These are phyloP conservation scores for Castanea crenata DNA, from an alignment of 306 rosid genomes.

Conservation along the genomic window DNA sequence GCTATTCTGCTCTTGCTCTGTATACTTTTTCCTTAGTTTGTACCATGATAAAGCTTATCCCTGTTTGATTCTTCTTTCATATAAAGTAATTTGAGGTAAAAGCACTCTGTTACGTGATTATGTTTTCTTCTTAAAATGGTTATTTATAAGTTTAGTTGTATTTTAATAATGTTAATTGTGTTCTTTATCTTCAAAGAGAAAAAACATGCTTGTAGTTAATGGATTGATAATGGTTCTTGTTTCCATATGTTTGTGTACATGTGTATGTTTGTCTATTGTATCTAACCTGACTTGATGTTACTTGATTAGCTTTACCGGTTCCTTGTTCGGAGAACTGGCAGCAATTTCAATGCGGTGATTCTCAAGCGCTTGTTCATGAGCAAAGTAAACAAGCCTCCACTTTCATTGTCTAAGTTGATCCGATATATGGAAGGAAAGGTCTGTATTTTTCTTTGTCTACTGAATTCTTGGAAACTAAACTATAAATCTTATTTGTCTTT, in stretches of 20 bases:
- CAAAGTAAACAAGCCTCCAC: constrained; percentile 80
- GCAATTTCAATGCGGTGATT: constrained; percentile 70
- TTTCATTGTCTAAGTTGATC: constrained; percentile 72
- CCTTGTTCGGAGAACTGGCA: constrained; percentile 83
- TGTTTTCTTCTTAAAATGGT: no score
- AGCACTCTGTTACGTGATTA: background rate
- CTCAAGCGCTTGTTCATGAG: constrained; percentile 85
- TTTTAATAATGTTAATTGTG: background rate
- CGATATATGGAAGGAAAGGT: constrained; percentile 67
- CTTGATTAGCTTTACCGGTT: constrained; percentile 71
- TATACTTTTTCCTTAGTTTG: background rate
- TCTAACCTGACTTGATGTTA: constrained; percentile 15
- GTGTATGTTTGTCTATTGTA: background rate
- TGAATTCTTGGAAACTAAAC: background rate
- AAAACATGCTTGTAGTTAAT: background rate
- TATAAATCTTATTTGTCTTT: background rate
- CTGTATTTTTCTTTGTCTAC: background rate
- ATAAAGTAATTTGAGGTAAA: constrained; percentile 48
- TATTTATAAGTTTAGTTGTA: background rate
- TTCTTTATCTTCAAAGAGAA: background rate
- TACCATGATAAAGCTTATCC: constrained; percentile 71
- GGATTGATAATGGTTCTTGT: background rate
- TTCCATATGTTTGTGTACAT: background rate
- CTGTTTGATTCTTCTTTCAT: constrained; percentile 26
- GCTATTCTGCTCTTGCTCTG: constrained; percentile 23